Conservation (phyloP, 169 alveolate species). For the Besnoitia besnoiti region DNA sequence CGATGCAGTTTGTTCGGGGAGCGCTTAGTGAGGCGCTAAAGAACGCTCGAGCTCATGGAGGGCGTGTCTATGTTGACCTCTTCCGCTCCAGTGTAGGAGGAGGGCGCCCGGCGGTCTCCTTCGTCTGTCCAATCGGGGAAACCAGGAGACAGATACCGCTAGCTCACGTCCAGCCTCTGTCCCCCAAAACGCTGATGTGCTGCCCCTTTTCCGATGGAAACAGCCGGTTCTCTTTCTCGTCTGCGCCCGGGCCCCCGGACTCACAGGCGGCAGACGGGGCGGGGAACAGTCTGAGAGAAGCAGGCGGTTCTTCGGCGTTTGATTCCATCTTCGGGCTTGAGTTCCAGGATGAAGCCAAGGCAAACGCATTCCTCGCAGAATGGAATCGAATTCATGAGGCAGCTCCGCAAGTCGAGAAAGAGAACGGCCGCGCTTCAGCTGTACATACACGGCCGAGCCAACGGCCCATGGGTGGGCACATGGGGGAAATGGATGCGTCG, state of each 20-base stretch:
- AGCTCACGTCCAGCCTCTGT: background rate
- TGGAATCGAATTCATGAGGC: background rate
- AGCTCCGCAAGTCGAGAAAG: background rate
- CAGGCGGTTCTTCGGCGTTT: background rate
- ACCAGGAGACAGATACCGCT: background rate
- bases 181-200: background rate
- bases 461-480: background rate
- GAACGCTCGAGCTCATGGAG: background rate
- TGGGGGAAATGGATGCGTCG: constrained; percentile 36
- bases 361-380: background rate
- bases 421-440: background rate
- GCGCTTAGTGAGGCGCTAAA: background rate
- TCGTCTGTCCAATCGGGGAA: background rate
- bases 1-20: background rate
- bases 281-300: background rate
- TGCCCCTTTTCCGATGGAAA: background rate
- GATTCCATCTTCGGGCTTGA: constrained; percentile 7
- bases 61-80: background rate
- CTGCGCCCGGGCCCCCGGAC: background rate
- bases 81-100: background rate
- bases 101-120: background rate
- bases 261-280: background rate
- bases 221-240: background rate
- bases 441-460: background rate
- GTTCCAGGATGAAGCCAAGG: constrained; percentile 7